Evolutionary conservation across 257 asterid genomes (phyloP).

Genomic region (Cordia subcordata): DNA sequence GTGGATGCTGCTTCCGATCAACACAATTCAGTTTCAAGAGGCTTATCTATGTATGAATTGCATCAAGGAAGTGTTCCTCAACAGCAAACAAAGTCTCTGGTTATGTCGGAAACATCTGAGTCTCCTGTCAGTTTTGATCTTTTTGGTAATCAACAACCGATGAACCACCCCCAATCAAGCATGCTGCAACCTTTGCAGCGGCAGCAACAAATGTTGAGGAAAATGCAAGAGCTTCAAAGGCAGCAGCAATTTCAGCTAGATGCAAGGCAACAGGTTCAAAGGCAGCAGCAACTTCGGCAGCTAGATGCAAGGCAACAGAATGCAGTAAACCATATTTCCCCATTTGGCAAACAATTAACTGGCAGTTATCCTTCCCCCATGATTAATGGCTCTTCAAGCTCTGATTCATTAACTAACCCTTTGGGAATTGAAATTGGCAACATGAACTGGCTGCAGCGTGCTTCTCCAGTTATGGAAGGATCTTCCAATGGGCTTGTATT

Average conservation of each 20-base stretch:
- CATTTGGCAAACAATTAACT: slow-evolving; percentile 48
- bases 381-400: slow-evolving; percentile 40
- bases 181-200: slow-evolving; percentile 61
- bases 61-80: slow-evolving; percentile 56
- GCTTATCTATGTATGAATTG: slow-evolving; percentile 50
- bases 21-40: slow-evolving; percentile 40
- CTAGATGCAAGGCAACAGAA: slow-evolving; percentile 49
- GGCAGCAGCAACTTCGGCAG: slow-evolving; percentile 65
- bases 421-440: slow-evolving; percentile 51
- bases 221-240: slow-evolving; percentile 29
- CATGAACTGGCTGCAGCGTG: slow-evolving; percentile 52
- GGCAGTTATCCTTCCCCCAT: slow-evolving; percentile 46
- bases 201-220: slow-evolving; percentile 64
- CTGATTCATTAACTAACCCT: slow-evolving; percentile 41
- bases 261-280: slow-evolving; percentile 38
- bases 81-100: slow-evolving; percentile 51
- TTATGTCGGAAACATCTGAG: slow-evolving; percentile 46
- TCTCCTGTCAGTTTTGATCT: slow-evolving; percentile 77
- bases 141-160: slow-evolving; percentile 87
- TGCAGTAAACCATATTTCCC: slow-evolving; percentile 37
- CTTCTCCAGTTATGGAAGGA: slow-evolving; percentile 55
- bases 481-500: slow-evolving; percentile 50
- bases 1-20: slow-evolving; percentile 56
- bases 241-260: slow-evolving; percentile 26
- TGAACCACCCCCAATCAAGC: slow-evolving; percentile 61